Evolutionary conservation across 345 rosid genomes (phyloP), one percentile per base, ranked within the genome.

Genomic region (Psidium guajava): DNA sequence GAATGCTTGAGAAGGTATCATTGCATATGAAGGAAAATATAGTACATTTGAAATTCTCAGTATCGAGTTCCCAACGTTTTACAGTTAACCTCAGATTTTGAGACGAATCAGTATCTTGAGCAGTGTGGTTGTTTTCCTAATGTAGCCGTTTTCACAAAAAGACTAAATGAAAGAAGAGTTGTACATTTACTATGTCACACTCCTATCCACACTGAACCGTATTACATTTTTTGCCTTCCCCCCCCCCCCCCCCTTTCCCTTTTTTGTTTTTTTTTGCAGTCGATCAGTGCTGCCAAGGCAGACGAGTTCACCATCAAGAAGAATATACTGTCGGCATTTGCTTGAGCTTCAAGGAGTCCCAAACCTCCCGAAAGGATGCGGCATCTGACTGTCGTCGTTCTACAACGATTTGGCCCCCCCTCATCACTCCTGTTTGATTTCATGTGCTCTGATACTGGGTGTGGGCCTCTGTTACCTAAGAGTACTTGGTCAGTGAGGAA

Each of bases 231-330:
- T 49, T 49, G 2, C 11, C 11, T 6, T 42, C 50, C 9, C 8
- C n/a, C n/a, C n/a, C n/a, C n/a, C n/a, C n/a, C n/a, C n/a, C n/a
- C n/a, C n/a, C n/a, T n/a, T n/a, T n/a, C n/a, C n/a, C 9, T 52
- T 84, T 75, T 11, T 57, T 22, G 32, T n/a, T 24, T 14, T 40
- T 81, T 54, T 54, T 84, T 47, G 82, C 95, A 95, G 99, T 90
- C 99, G 6, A 92, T 98, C 86, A 96, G 97, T 90, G 90, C 96
- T 42, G 91, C 89, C 28, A 97, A 97, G 91, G 96, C 93, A 24
- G 99, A 95, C 58, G 98, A 95, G 82, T 93, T 95, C 86, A 93
- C 94, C 54, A 84, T 95, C 85, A 97, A 95, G 95, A 95, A 89
- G 90, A 97, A 95, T 82, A 92, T 97, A 87, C 90, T 96, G 24